Conservation (phyloP, 208 protist genomes). For the Trypanosoma cruzi region DNA sequence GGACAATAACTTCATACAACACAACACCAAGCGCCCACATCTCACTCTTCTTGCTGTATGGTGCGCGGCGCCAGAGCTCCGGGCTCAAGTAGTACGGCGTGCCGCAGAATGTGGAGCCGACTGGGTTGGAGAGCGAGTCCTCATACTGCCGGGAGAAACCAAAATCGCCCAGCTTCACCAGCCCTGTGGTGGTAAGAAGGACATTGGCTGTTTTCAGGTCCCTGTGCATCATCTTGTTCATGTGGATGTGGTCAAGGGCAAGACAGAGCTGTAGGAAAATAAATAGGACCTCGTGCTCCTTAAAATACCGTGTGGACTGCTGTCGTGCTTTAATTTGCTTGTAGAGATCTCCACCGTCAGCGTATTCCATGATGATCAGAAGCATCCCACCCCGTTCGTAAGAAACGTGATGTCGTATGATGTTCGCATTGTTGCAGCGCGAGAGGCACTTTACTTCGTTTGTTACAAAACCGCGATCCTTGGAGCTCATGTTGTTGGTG, state of each 20-base stretch:
- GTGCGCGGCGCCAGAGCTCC: conserved; percentile 90
- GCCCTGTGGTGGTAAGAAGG: conserved; percentile 76
- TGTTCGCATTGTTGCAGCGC: conserved; percentile 91
- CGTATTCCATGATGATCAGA: conserved; percentile 91
- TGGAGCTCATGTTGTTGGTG: conserved; percentile 82
- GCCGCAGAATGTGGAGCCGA: conserved; percentile 86
- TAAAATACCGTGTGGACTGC: conserved; percentile 62
- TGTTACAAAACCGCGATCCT: conserved; percentile 91
- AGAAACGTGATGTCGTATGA: conserved; percentile 80
- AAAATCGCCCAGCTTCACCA: conserved; percentile 91
- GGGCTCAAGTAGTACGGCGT: conserved; percentile 94
- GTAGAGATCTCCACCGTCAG: conserved; percentile 82
- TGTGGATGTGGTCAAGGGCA: conserved; percentile 88
- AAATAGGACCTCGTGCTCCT: conserved; percentile 87
- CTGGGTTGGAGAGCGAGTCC: conserved; percentile 82
- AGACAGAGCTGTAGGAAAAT: conserved; percentile 86
- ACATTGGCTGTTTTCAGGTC: conserved; percentile 92
- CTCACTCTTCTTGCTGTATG: conserved; percentile 94
- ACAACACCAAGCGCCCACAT: conserved; percentile 92
- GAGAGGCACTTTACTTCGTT: conserved; percentile 95
- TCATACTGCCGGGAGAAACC: conserved; percentile 88
- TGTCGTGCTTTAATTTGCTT: conserved; percentile 83
- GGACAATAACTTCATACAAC: conserved; percentile 86
- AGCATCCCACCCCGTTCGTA: conserved; percentile 67
- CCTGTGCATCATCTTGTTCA: conserved; percentile 90